Evolutionary conservation across 2,329 filamentous ascomycete species (phyloP).

Genomic region (Cercospora citrullina): DNA sequence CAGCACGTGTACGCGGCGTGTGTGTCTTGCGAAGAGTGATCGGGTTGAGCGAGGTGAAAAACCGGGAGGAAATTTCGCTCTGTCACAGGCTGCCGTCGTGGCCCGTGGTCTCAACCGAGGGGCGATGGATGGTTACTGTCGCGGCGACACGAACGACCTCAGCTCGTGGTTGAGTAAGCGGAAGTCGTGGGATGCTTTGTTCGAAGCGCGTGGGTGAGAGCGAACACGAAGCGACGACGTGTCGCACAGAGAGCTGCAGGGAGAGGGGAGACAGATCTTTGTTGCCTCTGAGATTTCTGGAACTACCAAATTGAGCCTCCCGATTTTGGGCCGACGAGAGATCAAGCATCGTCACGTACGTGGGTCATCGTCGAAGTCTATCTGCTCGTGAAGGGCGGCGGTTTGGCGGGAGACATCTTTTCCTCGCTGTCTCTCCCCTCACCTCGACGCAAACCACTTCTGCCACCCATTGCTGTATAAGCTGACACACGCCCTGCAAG

Average conservation of each 20-base stretch:
- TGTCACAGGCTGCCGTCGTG: slow-evolving; percentile 4
- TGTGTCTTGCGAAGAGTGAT: neutral
- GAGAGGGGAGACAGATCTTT: neutral
- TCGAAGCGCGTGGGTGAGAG: neutral
- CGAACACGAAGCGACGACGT: neutral
- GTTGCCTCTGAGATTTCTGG: neutral
- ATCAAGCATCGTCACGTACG: neutral
- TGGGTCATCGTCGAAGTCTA: neutral
- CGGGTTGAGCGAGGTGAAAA: slow-evolving; percentile 5
- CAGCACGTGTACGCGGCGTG: neutral
- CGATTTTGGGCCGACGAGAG: neutral
- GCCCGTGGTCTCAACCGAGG: slow-evolving; percentile 1
- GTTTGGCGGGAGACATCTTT: neutral
- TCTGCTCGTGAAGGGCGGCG: neutral
- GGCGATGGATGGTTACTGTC: neutral
- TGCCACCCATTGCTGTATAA: neutral
- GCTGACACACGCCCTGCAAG: neutral
- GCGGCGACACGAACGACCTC: neutral
- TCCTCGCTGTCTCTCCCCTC: neutral
- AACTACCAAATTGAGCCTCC: neutral
- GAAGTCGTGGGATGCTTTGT: neutral
- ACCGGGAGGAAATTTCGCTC: slow-evolving; percentile 3
- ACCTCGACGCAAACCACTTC: neutral
- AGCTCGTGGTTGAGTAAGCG: neutral
- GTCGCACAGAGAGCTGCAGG: neutral